Conservation (phyloP, 805 yeast genomes). For the Vanderwaltozyma tropicalis region DNA sequence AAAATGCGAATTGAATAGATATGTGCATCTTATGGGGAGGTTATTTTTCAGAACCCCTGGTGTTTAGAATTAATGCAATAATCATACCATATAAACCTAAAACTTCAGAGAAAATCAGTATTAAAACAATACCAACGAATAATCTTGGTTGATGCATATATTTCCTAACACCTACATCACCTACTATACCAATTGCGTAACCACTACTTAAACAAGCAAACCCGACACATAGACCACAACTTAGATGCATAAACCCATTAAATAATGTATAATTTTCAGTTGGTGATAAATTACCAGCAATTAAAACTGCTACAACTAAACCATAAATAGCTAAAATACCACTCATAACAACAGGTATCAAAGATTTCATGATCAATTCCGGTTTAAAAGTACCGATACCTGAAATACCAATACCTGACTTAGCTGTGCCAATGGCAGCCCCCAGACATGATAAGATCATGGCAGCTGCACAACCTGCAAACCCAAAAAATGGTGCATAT, state of each 20-base stretch:
- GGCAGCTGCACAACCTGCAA: slow-evolving; percentile 94
- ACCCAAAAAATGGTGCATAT: slow-evolving; percentile 95
- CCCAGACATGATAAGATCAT: slow-evolving; percentile 91
- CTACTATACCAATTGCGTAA: slow-evolving; percentile 89
- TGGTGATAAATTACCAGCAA: slow-evolving; percentile 84
- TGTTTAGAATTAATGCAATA: slow-evolving; percentile 83
- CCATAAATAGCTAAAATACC: slow-evolving; percentile 98
- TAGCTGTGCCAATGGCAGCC: slow-evolving; percentile 97
- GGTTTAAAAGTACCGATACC: slow-evolving; percentile 98
- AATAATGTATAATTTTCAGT: slow-evolving; percentile 70
- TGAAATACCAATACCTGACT: slow-evolving; percentile 94
- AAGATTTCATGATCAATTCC: slow-evolving; percentile 87
- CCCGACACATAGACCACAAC: slow-evolving; percentile 93
- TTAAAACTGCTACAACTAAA: slow-evolving; percentile 87
- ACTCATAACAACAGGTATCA: slow-evolving; percentile 95
- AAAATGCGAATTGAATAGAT: too few relatives aligned
- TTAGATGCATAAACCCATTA: slow-evolving; percentile 96
- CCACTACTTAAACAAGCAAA: slow-evolving; percentile 95
- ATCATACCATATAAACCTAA: slow-evolving; percentile 90
- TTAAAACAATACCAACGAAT: slow-evolving; percentile 83
- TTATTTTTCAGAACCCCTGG: slow-evolving; percentile 57
- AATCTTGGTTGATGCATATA: slow-evolving; percentile 80
- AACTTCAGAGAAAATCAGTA: slow-evolving; percentile 84
- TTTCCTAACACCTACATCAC: slow-evolving; percentile 86
- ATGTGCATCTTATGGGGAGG: neutral